phyloP scores from a whole-genome alignment of 2,329 filamentous ascomycete species.

The Falciphora oryzae region DNA sequence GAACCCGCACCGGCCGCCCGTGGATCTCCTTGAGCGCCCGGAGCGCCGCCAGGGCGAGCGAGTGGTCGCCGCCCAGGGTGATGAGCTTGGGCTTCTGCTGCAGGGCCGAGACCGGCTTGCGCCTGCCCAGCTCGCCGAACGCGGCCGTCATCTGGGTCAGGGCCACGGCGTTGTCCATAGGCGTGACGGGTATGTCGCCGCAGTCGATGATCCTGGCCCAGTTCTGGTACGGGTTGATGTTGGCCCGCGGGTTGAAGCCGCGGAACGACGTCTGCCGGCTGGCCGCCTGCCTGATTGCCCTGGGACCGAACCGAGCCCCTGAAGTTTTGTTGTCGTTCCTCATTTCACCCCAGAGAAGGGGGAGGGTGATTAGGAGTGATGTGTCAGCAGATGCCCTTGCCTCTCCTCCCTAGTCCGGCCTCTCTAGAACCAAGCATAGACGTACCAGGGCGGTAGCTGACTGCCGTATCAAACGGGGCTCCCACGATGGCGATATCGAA shows the following conservation, averaged over 20 bases:
- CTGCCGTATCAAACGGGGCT: conserved; percentile 68
- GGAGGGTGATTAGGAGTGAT: background rate
- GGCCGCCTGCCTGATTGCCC: conserved; percentile 80
- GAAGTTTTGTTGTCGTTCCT: background rate
- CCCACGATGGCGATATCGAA: conserved; percentile 71
- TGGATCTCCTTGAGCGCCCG: conserved; percentile 59
- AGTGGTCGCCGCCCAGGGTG: conserved; percentile 69
- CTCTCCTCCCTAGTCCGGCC: background rate
- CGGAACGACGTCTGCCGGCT: conserved; percentile 73
- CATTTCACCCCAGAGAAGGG: background rate
- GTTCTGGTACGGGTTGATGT: conserved; percentile 74
- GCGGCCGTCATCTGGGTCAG: conserved; percentile 79
- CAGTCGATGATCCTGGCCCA: conserved; percentile 83
- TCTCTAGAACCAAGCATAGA: conserved; percentile 6
- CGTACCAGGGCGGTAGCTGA: conserved; percentile 61
- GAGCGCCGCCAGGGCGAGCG: conserved; percentile 62
- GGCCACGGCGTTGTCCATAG: conserved; percentile 79
- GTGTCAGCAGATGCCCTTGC: no score
- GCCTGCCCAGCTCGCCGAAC: conserved; percentile 59
- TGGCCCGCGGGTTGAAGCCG: conserved; percentile 76
- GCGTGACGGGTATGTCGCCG: conserved; percentile 82
- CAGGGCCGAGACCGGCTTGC: conserved; percentile 28
- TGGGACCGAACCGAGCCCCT: conserved; percentile 77
- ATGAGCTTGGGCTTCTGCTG: conserved; percentile 50
- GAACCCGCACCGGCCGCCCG: conserved; percentile 57